Percentiles rank a stretch among this genome's conserved stretches.
phyloP scores from a whole-genome alignment of 176 grass and related monocot genomes.

The Rhynchospora tenuis region DNA sequence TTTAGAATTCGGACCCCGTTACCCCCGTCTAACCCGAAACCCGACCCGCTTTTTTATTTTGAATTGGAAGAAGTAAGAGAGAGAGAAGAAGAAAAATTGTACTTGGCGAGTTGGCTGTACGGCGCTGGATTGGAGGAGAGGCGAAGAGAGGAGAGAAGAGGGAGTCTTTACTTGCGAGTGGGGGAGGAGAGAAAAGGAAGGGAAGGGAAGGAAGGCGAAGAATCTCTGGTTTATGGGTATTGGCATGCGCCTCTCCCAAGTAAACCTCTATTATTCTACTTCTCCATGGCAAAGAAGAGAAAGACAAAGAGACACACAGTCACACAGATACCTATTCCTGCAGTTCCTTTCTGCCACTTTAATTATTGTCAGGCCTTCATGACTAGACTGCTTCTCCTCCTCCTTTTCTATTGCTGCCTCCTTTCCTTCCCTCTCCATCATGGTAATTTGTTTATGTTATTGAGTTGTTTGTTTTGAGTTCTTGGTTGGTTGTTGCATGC shows the following conservation, averaged over 20 bases:
- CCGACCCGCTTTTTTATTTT: neutral
- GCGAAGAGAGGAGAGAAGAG: neutral
- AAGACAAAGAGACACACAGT: constrained; percentile 20
- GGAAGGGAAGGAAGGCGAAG: neutral
- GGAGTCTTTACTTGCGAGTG: neutral
- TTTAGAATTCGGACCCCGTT: neutral
- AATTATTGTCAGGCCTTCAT: neutral
- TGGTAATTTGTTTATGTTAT: constrained; percentile 18
- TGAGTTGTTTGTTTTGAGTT: neutral
- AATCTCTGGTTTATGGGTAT: constrained; percentile 17
- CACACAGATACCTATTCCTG: neutral
- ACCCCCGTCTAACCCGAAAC: neutral
- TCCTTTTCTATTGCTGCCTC: constrained; percentile 47
- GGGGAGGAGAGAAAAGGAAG: neutral
- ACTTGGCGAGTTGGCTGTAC: neutral
- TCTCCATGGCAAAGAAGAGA: constrained; percentile 4
- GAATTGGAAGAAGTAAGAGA: neutral
- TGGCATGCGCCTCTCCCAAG: constrained; percentile 22
- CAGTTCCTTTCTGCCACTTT: neutral
- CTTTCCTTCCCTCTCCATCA: constrained; percentile 34
- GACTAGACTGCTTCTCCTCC: neutral
- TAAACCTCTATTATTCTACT: constrained; percentile 10
- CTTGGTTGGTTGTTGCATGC: neutral
- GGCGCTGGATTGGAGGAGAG: neutral
- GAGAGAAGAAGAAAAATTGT: neutral